These are phyloP conservation scores for Fusarium domesticum DNA, from an alignment of 2,329 filamentous ascomycete genomes.

Conservation along the genomic window DNA sequence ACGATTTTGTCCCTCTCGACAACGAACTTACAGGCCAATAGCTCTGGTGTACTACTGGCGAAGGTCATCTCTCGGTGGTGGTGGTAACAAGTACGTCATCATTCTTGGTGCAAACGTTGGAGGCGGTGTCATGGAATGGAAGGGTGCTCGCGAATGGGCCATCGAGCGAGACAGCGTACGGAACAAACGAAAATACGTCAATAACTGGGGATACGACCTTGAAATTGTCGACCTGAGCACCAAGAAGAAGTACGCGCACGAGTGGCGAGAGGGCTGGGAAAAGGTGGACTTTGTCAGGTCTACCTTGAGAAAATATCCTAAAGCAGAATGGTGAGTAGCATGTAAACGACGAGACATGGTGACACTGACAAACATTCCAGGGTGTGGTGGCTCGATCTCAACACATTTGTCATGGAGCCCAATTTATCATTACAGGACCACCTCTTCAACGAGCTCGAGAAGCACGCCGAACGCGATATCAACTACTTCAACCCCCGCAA, in stretches of 20 bases:
- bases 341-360: not conserved
- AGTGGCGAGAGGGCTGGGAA: conserved; percentile 99
- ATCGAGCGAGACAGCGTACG: conserved; percentile 94
- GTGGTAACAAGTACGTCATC: conserved; percentile 88
- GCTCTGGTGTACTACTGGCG: conserved; percentile 61
- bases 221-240: conserved; percentile 98
- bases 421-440: conserved; percentile 85
- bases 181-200: conserved; percentile 89
- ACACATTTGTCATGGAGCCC: conserved; percentile 97
- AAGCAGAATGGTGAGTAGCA: conserved; percentile 82
- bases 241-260: conserved; percentile 96
- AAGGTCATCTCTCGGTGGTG: conserved; percentile 69
- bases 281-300: conserved; percentile 93
- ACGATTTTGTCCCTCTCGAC: too few species aligned
- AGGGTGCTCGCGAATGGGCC: conserved; percentile 94
- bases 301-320: conserved; percentile 86
- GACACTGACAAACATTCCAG: conserved; percentile 44
- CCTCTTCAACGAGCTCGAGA: conserved; percentile 76
- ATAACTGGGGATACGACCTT: conserved; percentile 88
- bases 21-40: conserved; percentile 4
- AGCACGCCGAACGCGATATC: conserved; percentile 87
- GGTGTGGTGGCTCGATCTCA: conserved; percentile 99
- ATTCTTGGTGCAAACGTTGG: conserved; percentile 92
- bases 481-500: conserved; percentile 95
- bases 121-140: conserved; percentile 99